Percentiles rank a stretch among this genome's conserved stretches.
These are phyloP conservation scores for Gastrolobium villosum DNA, from an alignment of 306 rosid species.

Conservation along the genomic window DNA sequence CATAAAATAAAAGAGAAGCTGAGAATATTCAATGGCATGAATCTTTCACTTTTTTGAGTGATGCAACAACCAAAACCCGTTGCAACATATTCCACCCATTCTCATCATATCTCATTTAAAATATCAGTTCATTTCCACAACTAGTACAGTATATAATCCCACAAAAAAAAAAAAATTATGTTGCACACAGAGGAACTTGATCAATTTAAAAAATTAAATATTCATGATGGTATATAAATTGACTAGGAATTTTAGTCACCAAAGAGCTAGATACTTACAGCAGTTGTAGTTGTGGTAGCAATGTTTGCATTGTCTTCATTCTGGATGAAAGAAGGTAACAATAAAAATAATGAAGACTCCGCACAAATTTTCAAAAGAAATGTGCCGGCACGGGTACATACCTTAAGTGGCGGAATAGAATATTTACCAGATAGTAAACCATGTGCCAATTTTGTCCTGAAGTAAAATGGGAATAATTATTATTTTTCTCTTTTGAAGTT, in stretches of 20 bases:
- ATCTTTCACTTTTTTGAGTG: not conserved
- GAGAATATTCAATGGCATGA: constrained; percentile 25
- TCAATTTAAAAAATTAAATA: constrained; percentile 18
- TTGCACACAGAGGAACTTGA: constrained; percentile 7
- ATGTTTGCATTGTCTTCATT: constrained; percentile 60
- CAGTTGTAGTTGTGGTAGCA: constrained; percentile 58
- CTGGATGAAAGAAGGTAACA: constrained; percentile 56
- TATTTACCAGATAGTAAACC: constrained; percentile 91
- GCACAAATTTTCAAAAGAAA: constrained; percentile 29
- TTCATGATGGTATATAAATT: not conserved
- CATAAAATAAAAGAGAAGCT: constrained; percentile 9
- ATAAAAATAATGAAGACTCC: constrained; percentile 14
- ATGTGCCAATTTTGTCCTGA: constrained; percentile 84
- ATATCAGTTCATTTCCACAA: not conserved
- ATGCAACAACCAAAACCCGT: constrained; percentile 37
- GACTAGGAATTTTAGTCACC: constrained; percentile 18
- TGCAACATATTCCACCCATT: constrained; percentile 35
- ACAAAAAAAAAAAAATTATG: not conserved
- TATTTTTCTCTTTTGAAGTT: constrained; percentile 29
- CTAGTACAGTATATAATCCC: constrained; percentile 1
- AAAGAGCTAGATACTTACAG: constrained; percentile 64
- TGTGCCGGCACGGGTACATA: constrained; percentile 34
- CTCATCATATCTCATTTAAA: not conserved
- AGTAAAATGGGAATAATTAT: not conserved
- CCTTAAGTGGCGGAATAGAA: constrained; percentile 76